Conservation (phyloP, 2,329 filamentous ascomycete genomes). For the Metarhizium robertsii region DNA sequence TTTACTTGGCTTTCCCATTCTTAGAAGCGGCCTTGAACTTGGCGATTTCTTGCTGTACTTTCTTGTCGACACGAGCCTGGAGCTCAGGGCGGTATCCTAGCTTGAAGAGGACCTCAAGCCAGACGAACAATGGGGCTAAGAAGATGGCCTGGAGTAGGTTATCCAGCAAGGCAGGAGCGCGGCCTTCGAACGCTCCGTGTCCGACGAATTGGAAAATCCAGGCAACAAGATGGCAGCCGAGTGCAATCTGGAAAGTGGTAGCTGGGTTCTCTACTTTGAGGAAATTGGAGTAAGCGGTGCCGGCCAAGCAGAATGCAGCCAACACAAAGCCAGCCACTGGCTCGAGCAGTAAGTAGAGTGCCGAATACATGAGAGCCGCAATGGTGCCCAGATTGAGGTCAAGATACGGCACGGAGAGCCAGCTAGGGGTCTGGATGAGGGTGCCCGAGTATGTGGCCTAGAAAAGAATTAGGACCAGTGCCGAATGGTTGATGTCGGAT, state of each 20-base stretch:
- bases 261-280: conserved; percentile 50
- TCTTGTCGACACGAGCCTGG: conserved; percentile 68
- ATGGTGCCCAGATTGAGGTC: conserved; percentile 59
- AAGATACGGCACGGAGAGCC: conserved; percentile 58
- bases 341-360: conserved; percentile 84
- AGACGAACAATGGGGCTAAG: conserved; percentile 91
- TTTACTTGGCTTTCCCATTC: conserved; percentile 42
- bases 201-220: conserved; percentile 91
- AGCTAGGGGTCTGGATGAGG: conserved; percentile 55
- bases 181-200: conserved; percentile 79
- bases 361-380: conserved; percentile 57
- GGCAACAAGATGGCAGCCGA: conserved; percentile 59
- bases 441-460: conserved; percentile 54
- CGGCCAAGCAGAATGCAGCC: conserved; percentile 65
- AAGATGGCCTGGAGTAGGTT: conserved; percentile 89
- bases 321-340: conserved; percentile 79
- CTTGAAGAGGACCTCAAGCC: conserved; percentile 86
- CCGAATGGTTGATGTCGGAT: conserved; percentile 3
- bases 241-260: conserved; percentile 45
- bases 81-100: conserved; percentile 86
- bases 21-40: conserved; percentile 58
- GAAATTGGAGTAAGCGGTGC: conserved; percentile 67
- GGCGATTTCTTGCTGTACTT: conserved; percentile 64
- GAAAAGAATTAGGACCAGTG: conserved; percentile 2
- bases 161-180: conserved; percentile 81